Conservation (phyloP, 495 filamentous ascomycete species). For the Acidiella bohemica region DNA sequence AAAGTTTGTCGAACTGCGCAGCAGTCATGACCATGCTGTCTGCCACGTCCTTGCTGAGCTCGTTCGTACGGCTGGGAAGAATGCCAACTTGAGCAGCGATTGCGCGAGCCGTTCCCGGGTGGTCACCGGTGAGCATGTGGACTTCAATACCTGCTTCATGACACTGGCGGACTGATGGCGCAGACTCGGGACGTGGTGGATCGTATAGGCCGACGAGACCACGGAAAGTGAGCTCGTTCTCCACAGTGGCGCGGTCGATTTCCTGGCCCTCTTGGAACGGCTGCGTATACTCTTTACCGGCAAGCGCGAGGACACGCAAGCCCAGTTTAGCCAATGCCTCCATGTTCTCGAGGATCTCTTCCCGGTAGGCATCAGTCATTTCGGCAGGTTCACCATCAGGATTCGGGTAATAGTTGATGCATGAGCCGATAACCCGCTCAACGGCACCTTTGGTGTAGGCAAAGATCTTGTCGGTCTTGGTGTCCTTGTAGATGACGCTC, state of each 20-base stretch:
- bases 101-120: conserved; percentile 47
- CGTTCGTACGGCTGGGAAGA: conserved; percentile 22
- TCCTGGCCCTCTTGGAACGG: conserved; percentile 25
- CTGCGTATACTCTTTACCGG: conserved; percentile 35
- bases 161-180: conserved; percentile 38
- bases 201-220: conserved; percentile 64
- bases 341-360: conserved; percentile 47
- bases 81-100: conserved; percentile 45
- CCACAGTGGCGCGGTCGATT: conserved; percentile 37
- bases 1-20: conserved; percentile 50
- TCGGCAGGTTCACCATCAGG: conserved; percentile 25
- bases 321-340: conserved; percentile 43
- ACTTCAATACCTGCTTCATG: conserved; percentile 44
- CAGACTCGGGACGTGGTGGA: conserved; percentile 55
- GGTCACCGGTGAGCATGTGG: conserved; percentile 55
- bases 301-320: conserved; percentile 45
- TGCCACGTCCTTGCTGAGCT: conserved; percentile 24
- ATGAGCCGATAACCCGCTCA: conserved; percentile 38
- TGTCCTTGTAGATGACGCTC: conserved; percentile 40
- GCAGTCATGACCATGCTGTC: conserved; percentile 51
- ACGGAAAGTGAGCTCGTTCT: conserved; percentile 46
- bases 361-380: conserved; percentile 25
- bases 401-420: conserved; percentile 34
- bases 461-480: conserved; percentile 24
- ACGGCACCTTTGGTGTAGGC: conserved; percentile 49